These are phyloP conservation scores for Pythium monospermum DNA, from an alignment of 352 stramenopile species.

Conservation along the genomic window DNA sequence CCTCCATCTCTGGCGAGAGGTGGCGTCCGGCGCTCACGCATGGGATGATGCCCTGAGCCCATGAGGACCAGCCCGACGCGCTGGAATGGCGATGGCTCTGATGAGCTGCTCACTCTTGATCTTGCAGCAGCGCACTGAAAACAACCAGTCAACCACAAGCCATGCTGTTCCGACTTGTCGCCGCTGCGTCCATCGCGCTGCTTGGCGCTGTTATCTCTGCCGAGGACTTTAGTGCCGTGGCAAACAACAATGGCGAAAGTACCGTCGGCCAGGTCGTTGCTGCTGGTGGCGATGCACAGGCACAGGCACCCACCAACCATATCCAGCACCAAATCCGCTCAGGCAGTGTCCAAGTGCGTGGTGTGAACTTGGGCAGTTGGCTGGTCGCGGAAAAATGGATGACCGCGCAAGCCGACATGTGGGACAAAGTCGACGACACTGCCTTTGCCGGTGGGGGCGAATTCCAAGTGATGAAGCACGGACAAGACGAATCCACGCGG, in stretches of 20 bases:
- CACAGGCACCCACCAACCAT: constrained; percentile 12
- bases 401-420: constrained; percentile 24
- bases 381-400: constrained; percentile 35
- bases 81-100: not conserved
- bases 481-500: constrained; percentile 1
- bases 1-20: too few species aligned
- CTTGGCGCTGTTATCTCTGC: not conserved
- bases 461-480: constrained; percentile 16
- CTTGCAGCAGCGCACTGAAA: not conserved
- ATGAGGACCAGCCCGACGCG: not conserved
- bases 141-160: not conserved
- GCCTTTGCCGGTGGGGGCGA: constrained; percentile 13
- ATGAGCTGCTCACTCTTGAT: not conserved
- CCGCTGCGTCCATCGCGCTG: not conserved
- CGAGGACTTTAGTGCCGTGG: not conserved
- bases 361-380: constrained; percentile 35
- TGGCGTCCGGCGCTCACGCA: too few species aligned
- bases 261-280: constrained; percentile 8
- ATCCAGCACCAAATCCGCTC: constrained; percentile 22
- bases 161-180: not conserved
- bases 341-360: constrained; percentile 17
- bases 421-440: constrained; percentile 9
- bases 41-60: too few species aligned
- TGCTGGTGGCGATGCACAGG: constrained; percentile 2
- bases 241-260: not conserved